phyloP scores from a whole-genome alignment of 352 stramenopile species.

The Thalassiosira pacifica region DNA sequence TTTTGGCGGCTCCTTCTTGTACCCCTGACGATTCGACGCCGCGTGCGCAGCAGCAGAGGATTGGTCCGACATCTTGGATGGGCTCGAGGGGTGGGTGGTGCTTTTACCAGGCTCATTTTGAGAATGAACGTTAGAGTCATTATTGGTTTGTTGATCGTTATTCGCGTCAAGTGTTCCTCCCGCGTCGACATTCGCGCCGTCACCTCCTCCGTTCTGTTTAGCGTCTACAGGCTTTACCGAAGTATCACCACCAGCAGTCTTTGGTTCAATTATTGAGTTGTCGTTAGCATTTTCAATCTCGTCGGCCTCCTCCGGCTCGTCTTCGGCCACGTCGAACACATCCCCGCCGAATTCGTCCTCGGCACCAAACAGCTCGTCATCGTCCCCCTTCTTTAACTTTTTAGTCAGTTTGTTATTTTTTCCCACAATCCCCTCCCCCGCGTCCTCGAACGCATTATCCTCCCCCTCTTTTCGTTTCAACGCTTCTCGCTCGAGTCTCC shows the following conservation, averaged over 20 bases:
- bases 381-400: conserved; percentile 16
- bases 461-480: conserved; percentile 20
- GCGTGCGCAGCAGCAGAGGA: conserved; percentile 6
- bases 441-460: conserved; percentile 68
- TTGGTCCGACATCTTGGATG: conserved; percentile 26
- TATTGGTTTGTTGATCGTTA: conserved; percentile 39
- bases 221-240: conserved; percentile 4
- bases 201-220: conserved; percentile 9
- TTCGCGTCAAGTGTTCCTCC: background rate
- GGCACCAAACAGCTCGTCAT: conserved; percentile 46
- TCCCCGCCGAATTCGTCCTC: conserved; percentile 66
- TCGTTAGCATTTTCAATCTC: conserved; percentile 8
- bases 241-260: background rate
- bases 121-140: conserved; percentile 52
- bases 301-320: conserved; percentile 23
- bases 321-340: conserved; percentile 59
- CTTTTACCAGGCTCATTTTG: conserved; percentile 16
- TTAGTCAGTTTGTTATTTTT: conserved; percentile 47
- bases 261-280: background rate
- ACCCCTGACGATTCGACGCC: conserved; percentile 8
- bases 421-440: conserved; percentile 72
- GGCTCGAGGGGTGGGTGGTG: conserved; percentile 5
- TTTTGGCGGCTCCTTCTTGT: conserved; percentile 59
- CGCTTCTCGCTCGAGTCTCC: background rate
- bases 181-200: conserved; percentile 7